Percentiles rank a stretch among this genome's conserved stretches.
Conservation (phyloP, 2,329 filamentous ascomycete genomes). For the Nectriaceae sp. region DNA sequence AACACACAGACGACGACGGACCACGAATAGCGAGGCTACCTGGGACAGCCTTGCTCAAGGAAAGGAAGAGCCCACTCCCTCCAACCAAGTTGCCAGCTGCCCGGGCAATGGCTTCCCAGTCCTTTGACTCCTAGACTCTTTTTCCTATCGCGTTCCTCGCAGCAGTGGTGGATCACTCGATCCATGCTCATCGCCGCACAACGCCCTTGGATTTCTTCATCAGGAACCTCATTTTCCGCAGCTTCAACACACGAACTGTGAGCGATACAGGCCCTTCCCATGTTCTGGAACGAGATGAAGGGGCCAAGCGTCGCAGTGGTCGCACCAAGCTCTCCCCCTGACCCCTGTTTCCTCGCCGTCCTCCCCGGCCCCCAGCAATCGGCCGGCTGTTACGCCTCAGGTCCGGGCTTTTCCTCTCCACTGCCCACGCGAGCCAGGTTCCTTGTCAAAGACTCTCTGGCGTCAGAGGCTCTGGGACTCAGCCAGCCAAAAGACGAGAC, state of each 20-base stretch:
- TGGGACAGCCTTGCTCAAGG: not conserved
- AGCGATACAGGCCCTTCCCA: not conserved
- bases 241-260: not conserved
- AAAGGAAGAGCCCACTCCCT: not conserved
- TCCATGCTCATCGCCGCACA: not conserved
- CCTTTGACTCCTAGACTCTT: not conserved
- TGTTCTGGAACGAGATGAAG: conserved; percentile 3
- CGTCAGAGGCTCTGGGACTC: too few species aligned
- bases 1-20: not conserved
- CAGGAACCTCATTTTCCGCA: not conserved
- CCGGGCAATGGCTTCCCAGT: too few species aligned
- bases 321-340: not conserved
- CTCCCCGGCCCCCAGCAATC: not conserved
- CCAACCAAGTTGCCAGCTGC: not conserved
- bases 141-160: too few species aligned
- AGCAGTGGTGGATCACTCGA: too few species aligned
- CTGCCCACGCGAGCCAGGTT: not conserved
- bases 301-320: conserved; percentile 2
- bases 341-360: not conserved
- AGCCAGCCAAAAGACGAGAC: too few species aligned
- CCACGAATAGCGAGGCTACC: not conserved
- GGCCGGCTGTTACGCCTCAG: not conserved
- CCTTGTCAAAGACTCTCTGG: too few species aligned
- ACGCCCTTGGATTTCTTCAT: not conserved
- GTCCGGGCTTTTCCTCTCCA: not conserved